Evolutionary conservation across 169 alveolate genomes (phyloP).

Genomic region (Cryptosporidium ryanae): DNA sequence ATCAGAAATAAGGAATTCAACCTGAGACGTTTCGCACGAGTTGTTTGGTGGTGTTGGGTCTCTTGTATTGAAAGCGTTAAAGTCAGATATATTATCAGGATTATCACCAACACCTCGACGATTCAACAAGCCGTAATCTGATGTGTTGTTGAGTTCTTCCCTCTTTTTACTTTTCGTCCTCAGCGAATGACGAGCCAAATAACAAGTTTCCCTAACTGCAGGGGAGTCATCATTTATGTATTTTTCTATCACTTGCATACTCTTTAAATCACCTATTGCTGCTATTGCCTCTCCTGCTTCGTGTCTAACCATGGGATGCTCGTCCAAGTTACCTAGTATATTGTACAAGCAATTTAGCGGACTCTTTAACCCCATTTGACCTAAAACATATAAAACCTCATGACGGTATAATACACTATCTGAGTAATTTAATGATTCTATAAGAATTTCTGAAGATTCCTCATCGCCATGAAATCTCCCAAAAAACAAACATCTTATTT

Average conservation of each 20-base stretch:
- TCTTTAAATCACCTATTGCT: constrained; percentile 78
- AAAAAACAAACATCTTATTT: constrained; percentile 62
- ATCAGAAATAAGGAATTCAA: constrained; percentile 38
- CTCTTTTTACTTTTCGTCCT: constrained; percentile 73
- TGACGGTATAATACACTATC: constrained; percentile 83
- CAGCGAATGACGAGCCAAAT: constrained; percentile 64
- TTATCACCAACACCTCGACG: constrained; percentile 1
- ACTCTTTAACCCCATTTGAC: constrained; percentile 85
- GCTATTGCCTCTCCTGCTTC: constrained; percentile 85
- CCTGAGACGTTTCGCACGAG: constrained; percentile 26
- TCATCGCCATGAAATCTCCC: constrained; percentile 70
- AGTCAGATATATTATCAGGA: constrained; percentile 57
- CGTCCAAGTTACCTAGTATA: constrained; percentile 83
- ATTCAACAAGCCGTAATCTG: constrained; percentile 25
- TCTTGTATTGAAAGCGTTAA: constrained; percentile 77
- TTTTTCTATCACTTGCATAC: constrained; percentile 87
- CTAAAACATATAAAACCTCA: constrained; percentile 91
- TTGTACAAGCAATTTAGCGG: constrained; percentile 78
- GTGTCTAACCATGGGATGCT: constrained; percentile 90
- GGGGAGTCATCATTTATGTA: constrained; percentile 79
- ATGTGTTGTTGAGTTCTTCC: constrained; percentile 59
- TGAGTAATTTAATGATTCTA: constrained; percentile 38
- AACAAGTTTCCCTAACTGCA: constrained; percentile 78
- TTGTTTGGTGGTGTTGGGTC: constrained; percentile 77
- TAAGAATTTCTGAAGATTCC: constrained; percentile 31